Conservation (phyloP, 345 rosid species). For the Bretschneidera sinensis region DNA sequence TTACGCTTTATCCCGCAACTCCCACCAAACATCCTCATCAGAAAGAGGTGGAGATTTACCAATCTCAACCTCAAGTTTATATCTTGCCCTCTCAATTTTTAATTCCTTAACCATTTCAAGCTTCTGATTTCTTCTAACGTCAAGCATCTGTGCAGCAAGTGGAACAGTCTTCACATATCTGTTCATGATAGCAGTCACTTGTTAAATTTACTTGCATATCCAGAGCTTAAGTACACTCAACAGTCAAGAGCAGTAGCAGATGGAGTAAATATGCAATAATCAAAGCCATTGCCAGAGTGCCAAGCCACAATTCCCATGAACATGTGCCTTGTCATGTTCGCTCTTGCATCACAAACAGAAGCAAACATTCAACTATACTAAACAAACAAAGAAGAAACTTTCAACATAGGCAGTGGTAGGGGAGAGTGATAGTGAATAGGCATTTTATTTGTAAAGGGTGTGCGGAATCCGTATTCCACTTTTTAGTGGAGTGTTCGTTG, state of each 20-base stretch:
- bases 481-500: too few relatives aligned
- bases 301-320: too few relatives aligned
- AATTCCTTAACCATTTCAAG: constrained; percentile 81
- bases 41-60: constrained; percentile 96
- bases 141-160: constrained; percentile 81
- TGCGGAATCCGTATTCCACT: too few relatives aligned
- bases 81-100: constrained; percentile 69
- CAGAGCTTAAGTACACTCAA: neutral
- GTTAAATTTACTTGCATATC: neutral
- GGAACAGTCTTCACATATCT: constrained; percentile 95
- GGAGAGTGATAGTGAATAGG: too few relatives aligned
- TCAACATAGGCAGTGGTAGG: too few relatives aligned
- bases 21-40: constrained; percentile 89
- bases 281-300: too few relatives aligned
- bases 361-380: too few relatives aligned
- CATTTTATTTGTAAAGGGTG: too few relatives aligned
- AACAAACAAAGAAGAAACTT: too few relatives aligned
- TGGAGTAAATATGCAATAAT: neutral
- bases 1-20: constrained; percentile 87
- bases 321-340: too few relatives aligned
- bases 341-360: too few relatives aligned
- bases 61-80: constrained; percentile 76
- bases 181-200: constrained; percentile 13
- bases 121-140: constrained; percentile 79
- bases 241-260: neutral